Conservation (phyloP, 805 yeast genomes). For the Ogataea naganishii region DNA sequence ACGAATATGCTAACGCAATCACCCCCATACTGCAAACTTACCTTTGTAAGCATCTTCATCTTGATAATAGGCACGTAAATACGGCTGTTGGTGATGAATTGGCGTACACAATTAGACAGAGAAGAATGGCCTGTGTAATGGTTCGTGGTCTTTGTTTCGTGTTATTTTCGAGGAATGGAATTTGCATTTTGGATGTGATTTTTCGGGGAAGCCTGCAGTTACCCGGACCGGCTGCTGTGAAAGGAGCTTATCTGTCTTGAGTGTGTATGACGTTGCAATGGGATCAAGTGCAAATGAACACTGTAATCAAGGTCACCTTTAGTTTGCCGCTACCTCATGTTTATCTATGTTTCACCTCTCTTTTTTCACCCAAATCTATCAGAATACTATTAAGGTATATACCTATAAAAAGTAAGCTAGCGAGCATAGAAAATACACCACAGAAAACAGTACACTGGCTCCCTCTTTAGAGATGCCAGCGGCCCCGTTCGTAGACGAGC, state of each 20-base stretch:
- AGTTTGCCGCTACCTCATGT: background rate
- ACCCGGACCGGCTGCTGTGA: background rate
- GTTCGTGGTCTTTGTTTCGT: no score
- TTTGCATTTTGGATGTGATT: background rate
- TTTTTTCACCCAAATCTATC: background rate
- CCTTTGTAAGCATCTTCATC: constrained; percentile 82
- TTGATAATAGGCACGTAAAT: constrained; percentile 21
- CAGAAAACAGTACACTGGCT: no score
- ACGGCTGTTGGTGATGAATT: background rate
- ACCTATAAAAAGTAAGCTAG: background rate
- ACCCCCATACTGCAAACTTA: constrained; percentile 20
- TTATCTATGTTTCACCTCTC: background rate
- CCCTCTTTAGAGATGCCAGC: no score
- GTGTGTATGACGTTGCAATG: no score
- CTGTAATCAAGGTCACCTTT: no score
- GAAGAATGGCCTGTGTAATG: no score
- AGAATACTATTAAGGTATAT: background rate
- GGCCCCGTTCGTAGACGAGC: background rate
- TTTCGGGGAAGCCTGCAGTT: background rate
- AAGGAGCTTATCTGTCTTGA: background rate
- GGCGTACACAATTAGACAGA: background rate
- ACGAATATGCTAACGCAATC: background rate
- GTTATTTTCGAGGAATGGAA: no score
- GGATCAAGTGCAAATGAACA: no score
- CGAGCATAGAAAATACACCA: background rate